Base-by-base conservation (phyloP, 2,329 filamentous ascomycete genomes). In the Aspergillus oerlinghausenensis region DNA sequence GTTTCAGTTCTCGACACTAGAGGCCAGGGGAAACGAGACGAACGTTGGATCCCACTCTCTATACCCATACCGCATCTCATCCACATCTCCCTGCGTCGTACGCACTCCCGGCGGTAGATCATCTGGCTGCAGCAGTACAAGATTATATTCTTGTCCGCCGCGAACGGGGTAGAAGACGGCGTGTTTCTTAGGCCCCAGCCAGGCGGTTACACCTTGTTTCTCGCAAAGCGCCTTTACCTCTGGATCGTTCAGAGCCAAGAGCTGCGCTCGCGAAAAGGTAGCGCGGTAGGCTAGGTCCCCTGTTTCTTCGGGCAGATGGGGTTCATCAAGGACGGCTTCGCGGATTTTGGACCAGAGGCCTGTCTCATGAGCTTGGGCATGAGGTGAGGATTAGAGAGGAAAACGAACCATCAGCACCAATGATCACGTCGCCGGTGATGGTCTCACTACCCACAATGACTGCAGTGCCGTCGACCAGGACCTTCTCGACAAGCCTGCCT, bases 211-310 rank as follows among this genome's bases (percentile, higher is more conserved):
- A 0, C 73, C 72, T 0, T 79, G 77, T 0, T 78, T 77, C 1
- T 70, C 63, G 1, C 87, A 78, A 71, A 82, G 82, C 0, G 53
- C 28, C 1, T 54, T 26, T 2, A 63, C 38, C 3, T 52, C 26
- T 0, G 40, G 6, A 17, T 79, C 73, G 9, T 73, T 68, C 1
- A 88, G 66, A 0, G 75, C 70, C 1, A 85, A 73, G 11, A 84
- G 74, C 6, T 81, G 74, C 0, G 80, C 61, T 0, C 73, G 68
- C 10, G 48, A 49, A 2, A 88, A 73, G 0, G 84, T 80, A 9
- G 86, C 80, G 1, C 85, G 77, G 62, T 87, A 88, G 0, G 85
- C 86, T 14, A 88, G 67, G 64, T 88, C 85, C 0, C 84, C 85
- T 0, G 84, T 88, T 0, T 82, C 79, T 4, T 77, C 66, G 0